Base-by-base conservation (phyloP, 2,329 filamentous ascomycete genomes). In the Trichoderma lentiforme region DNA sequence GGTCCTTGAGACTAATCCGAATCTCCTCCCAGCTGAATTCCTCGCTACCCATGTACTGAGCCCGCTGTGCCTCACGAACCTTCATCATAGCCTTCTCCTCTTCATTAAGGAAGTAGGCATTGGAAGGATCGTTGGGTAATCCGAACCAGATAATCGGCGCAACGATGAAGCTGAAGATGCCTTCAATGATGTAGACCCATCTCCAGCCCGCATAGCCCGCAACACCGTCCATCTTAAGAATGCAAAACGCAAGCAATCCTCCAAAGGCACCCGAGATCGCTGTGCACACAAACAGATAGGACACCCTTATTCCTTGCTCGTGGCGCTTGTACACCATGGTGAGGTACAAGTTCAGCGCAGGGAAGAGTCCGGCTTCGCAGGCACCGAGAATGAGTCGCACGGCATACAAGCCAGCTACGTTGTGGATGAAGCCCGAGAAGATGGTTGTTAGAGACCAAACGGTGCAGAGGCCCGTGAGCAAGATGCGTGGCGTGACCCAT, bases 301-400 rank as follows among this genome's bases (percentile, higher is more conserved):
- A 86, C 6, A 88, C 85, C 3, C 88, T 82, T 15, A 86, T 83
- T 2, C 85, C 86, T 24, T 87, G 82, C 77, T 90, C 88, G 3
- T 86, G 84, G 6, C 84, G 82, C 21, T 85, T 84, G 58, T 79
- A 79, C 4, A 78, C 74, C 71, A 77, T 76, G 30, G 76, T 77
- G 28, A 79, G 75, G 64, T 78, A 79, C 15, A 77, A 9, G 71
- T 74, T 76, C 8, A 79, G 73, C 11, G 73, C 74, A n/a, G 77
- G 77, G 51, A 78, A 77, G 2, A 78, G 63, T 34, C 77, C 77
- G 21, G 75, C 75, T 39, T 78, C 77, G 64, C 73, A 76, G 26
- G 74, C 74, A 4, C 77, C 77, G 28, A 77, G 71, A 26, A 77
- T 71, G 47, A 79, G 72, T 26, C 77, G 76, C 30, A 73, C 73